phyloP scores from a whole-genome alignment of 345 rosid species.

The Xanthoceras sorbifolium region DNA sequence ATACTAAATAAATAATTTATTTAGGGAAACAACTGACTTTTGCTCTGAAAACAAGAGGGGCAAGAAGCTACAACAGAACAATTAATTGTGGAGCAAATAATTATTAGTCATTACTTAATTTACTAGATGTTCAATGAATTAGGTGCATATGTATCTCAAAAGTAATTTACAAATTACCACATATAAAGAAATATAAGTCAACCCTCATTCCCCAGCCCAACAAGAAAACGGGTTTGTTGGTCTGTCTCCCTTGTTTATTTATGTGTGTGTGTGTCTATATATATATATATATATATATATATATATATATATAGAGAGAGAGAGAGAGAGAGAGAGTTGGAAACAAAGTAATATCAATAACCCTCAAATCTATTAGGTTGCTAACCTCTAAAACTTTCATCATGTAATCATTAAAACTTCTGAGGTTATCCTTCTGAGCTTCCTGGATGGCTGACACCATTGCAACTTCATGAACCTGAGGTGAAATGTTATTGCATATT shows the following conservation, averaged over 20 bases:
- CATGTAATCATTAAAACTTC: slow-evolving; percentile 95
- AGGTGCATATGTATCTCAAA: not conserved
- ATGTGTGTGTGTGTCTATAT: too few relatives aligned
- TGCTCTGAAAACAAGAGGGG: not conserved
- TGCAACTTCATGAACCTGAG: slow-evolving; percentile 96
- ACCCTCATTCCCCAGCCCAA: not conserved
- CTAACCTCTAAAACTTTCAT: slow-evolving; percentile 92
- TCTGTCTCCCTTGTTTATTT: too few relatives aligned
- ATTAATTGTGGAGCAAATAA: not conserved
- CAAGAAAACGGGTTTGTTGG: too few relatives aligned
- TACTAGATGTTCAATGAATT: not conserved
- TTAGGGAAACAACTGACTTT: slow-evolving; percentile 4
- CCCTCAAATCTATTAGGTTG: not conserved
- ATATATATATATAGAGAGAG: too few relatives aligned
- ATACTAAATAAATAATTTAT: not conserved
- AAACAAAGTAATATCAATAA: not conserved
- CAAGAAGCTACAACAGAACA: not conserved
- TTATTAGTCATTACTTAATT: not conserved
- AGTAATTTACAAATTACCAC: not conserved
- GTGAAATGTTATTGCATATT: slow-evolving; percentile 19
- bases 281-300: too few relatives aligned
- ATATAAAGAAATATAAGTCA: not conserved
- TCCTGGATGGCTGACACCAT: slow-evolving; percentile 95
- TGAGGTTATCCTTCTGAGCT: slow-evolving; percentile 91
- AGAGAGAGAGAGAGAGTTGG: not conserved